Base-by-base conservation (phyloP, 768 basidiomycete species). In the Lyophyllum shimeji region DNA sequence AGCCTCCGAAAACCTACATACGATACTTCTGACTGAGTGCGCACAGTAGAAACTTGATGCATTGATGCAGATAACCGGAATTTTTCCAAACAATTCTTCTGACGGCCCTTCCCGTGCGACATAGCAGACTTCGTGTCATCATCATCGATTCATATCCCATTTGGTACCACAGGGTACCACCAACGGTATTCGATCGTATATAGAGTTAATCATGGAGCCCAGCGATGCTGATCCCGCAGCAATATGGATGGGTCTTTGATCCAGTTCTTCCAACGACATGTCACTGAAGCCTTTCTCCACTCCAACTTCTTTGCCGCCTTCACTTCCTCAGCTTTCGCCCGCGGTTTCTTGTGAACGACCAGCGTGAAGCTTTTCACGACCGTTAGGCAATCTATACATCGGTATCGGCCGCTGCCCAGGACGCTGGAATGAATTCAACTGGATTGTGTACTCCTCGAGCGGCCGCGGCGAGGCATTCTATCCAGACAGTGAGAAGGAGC, bases 361-460 rank as follows among this genome's bases (percentile, higher is more conserved):
- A 55, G 21, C 5, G 60, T 63, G 15, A 63, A 65, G 1, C 64
- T 62, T 45, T 65, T 65, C 3, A 50, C 51, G 9, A 59, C 51
- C 12, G 49, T 58, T 57, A n/a, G 56, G 59, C 44, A 58, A 12
- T 23, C 56, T 55, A 20, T 51, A 57, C 34, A 50, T 45, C 3
- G 61, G 54, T 0, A 62, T 50, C 6, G 50, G 47, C 37, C 63
- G 48, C 56, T 66, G 61, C 15, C 63, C 63, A 25, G 63, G 65
- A 2, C 59, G 53, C 23, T 59, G 59, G 52, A 66, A 66, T n/a
- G n/a, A n/a, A n/a, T 66, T 66, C 51, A 62, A 25, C 29, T 53
- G 50, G 25, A 66, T 58, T 18, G 29, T n/a, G 20, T 64, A 62
- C 40, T 63, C 55, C 56, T 56, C 47, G 46, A 25, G 11, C 18